Evolutionary conservation across 2,329 filamentous ascomycete species (phyloP).

Genomic region (Colletotrichum kahawae): DNA sequence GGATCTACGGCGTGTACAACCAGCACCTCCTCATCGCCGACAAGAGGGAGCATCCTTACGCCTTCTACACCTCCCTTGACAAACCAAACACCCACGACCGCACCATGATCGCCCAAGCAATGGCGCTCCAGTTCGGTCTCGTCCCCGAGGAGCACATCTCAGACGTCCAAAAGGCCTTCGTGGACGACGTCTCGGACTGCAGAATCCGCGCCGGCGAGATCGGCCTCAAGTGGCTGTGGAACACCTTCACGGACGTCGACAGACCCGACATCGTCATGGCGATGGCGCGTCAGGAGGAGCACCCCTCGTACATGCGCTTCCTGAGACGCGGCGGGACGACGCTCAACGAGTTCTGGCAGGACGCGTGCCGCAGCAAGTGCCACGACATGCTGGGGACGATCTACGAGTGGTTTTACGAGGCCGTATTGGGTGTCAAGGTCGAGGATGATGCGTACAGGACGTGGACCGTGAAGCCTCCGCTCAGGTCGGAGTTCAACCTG

Average conservation of each 20-base stretch:
- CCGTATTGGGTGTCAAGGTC: slow-evolving; percentile 41
- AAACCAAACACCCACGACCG: slow-evolving; percentile 33
- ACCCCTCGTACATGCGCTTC: slow-evolving; percentile 54
- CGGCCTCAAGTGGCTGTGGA: slow-evolving; percentile 45
- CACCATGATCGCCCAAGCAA: slow-evolving; percentile 42
- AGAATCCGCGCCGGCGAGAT: slow-evolving; percentile 46
- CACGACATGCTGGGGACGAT: slow-evolving; percentile 55
- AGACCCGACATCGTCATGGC: slow-evolving; percentile 43
- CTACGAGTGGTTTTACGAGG: slow-evolving; percentile 52
- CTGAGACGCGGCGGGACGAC: slow-evolving; percentile 48
- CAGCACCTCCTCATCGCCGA: slow-evolving; percentile 35
- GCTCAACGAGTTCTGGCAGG: slow-evolving; percentile 48
- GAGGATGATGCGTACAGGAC: slow-evolving; percentile 42
- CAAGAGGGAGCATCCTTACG: slow-evolving; percentile 33
- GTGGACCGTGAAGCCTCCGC: slow-evolving; percentile 42
- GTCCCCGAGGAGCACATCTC: slow-evolving; percentile 24
- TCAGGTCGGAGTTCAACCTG: slow-evolving; percentile 42
- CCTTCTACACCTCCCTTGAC: slow-evolving; percentile 43
- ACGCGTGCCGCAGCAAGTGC: slow-evolving; percentile 46
- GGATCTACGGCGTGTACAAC: slow-evolving; percentile 38
- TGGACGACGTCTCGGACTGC: slow-evolving; percentile 29
- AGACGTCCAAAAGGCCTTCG: slow-evolving; percentile 25
- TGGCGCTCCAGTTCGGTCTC: slow-evolving; percentile 30
- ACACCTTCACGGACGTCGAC: slow-evolving; percentile 43
- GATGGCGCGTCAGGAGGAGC: slow-evolving; percentile 51